Evolutionary conservation across 2,329 filamentous ascomycete genomes (phyloP).

Genomic region (Didymella exigua): DNA sequence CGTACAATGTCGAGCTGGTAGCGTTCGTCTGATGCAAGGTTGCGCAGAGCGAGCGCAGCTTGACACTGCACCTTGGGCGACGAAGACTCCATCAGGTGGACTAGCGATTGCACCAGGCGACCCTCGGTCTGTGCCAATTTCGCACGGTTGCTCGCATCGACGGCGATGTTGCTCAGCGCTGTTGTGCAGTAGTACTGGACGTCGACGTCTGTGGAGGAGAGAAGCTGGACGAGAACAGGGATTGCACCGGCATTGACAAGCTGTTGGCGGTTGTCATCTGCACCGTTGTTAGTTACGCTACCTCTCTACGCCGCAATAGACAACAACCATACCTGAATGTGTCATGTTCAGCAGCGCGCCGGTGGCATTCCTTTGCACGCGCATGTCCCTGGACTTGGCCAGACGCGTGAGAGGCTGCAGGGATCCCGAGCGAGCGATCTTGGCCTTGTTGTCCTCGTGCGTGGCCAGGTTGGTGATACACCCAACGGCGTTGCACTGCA

Average conservation of each 20-base stretch:
- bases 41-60: conserved; percentile 89
- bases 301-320: neutral
- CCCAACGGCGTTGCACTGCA: conserved; percentile 98
- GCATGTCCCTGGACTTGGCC: conserved; percentile 98
- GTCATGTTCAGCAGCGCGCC: conserved; percentile 98
- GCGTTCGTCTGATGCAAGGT: conserved; percentile 96
- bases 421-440: conserved; percentile 94
- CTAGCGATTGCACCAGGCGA: conserved; percentile 88
- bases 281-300: conserved; percentile 25
- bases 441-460: conserved; percentile 98
- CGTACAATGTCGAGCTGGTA: conserved; percentile 98
- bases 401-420: conserved; percentile 87
- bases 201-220: conserved; percentile 91
- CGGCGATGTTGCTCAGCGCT: conserved; percentile 96
- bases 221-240: conserved; percentile 91
- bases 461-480: conserved; percentile 98
- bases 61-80: conserved; percentile 95
- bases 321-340: conserved; percentile 75
- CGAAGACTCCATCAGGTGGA: conserved; percentile 95
- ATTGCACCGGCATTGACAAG: conserved; percentile 98
- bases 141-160: conserved; percentile 88
- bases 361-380: conserved; percentile 95
- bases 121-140: conserved; percentile 90
- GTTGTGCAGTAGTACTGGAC: conserved; percentile 99
- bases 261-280: conserved; percentile 97